Conservation (phyloP, 148 eudicot genomes). For the Arbutus unedo region DNA sequence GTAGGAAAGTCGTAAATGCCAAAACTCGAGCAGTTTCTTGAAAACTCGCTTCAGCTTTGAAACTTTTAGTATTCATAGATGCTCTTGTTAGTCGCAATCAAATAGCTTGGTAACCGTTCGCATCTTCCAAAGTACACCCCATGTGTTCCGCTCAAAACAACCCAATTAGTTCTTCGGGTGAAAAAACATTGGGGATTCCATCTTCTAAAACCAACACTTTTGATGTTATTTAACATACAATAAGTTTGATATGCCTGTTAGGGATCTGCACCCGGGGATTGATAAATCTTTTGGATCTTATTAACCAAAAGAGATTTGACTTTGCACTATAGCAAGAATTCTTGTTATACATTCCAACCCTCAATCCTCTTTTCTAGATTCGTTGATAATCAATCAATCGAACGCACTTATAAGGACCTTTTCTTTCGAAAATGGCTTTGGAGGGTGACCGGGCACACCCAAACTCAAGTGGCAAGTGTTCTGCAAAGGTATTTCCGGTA, state of each 20-base stretch:
- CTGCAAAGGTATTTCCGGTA: background rate
- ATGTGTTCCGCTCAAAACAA: constrained; percentile 12
- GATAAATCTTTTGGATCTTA: too few relatives aligned
- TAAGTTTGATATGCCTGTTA: background rate
- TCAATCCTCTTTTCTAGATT: too few relatives aligned
- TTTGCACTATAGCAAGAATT: too few relatives aligned
- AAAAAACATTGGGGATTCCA: constrained; percentile 13
- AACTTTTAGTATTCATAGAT: background rate
- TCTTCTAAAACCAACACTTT: background rate
- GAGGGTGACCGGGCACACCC: too few relatives aligned
- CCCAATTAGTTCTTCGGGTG: constrained; percentile 13
- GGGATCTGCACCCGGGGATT: background rate
- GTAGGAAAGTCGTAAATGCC: background rate
- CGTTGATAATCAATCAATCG: too few relatives aligned
- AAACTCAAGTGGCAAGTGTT: too few relatives aligned
- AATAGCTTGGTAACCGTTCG: background rate
- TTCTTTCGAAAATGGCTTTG: too few relatives aligned
- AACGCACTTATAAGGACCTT: too few relatives aligned
- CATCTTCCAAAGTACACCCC: background rate
- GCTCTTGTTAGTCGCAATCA: constrained; percentile 1
- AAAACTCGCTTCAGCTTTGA: background rate
- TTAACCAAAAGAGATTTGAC: too few relatives aligned
- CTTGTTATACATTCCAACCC: too few relatives aligned
- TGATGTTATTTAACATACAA: background rate
- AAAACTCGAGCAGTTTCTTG: constrained; percentile 3